These are phyloP conservation scores for Meira miltonrushii DNA, from an alignment of 1,284 basidiomycete species.

Conservation along the genomic window DNA sequence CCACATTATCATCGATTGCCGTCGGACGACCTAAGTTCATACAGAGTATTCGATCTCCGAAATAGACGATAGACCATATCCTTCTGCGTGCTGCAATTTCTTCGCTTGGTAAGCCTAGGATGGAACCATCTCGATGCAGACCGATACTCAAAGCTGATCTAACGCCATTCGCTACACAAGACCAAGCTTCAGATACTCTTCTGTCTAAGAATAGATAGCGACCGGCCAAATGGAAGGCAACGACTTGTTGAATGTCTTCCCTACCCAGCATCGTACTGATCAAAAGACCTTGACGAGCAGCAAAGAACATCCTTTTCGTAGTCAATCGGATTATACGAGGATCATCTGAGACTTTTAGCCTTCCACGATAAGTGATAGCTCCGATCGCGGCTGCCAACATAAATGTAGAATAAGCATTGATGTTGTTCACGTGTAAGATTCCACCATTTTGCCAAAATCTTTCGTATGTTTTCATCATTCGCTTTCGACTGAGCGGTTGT, in stretches of 20 bases:
- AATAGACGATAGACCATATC: constrained; percentile 41
- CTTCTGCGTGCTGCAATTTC: constrained; percentile 37
- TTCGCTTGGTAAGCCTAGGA: constrained; percentile 27
- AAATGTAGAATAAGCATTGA: constrained; percentile 40
- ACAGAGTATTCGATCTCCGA: constrained; percentile 27
- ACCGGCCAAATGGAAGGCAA: constrained; percentile 29
- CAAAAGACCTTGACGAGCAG: not conserved
- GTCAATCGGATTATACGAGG: not conserved
- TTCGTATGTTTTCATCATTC: not conserved
- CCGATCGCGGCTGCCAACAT: constrained; percentile 27
- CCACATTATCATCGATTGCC: constrained; percentile 36
- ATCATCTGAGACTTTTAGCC: not conserved
- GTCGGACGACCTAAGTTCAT: constrained; percentile 39
- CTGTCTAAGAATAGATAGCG: constrained; percentile 42
- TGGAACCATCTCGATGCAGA: constrained; percentile 44
- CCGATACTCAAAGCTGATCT: constrained; percentile 38
- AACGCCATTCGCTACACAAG: constrained; percentile 26
- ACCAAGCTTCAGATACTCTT: constrained; percentile 35
- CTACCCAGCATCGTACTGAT: not conserved
- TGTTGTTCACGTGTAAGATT: constrained; percentile 31
- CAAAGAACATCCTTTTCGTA: not conserved
- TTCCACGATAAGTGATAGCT: constrained; percentile 17
- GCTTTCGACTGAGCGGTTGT: constrained; percentile 12
- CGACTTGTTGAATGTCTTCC: not conserved
- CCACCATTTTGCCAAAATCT: constrained; percentile 32